phyloP scores from a whole-genome alignment of 2,329 filamentous ascomycete species.

The Metarhizium sp. region DNA sequence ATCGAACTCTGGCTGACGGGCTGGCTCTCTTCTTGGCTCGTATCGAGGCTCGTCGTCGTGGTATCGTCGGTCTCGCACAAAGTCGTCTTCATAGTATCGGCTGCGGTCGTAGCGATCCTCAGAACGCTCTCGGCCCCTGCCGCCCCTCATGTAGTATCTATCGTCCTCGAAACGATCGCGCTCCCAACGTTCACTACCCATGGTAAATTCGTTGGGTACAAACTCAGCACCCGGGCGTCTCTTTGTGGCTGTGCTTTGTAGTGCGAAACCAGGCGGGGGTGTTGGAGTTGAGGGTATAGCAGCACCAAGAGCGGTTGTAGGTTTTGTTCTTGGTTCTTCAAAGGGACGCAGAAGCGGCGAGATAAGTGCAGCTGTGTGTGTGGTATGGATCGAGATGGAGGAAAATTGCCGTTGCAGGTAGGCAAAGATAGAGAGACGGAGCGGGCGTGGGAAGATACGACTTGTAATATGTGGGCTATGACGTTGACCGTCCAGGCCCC shows the following conservation, averaged over 20 bases:
- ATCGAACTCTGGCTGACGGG: conserved; percentile 34
- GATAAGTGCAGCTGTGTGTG: neutral
- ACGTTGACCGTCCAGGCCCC: conserved; percentile 6
- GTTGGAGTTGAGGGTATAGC: neutral
- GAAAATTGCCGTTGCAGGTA: neutral
- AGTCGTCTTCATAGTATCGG: conserved; percentile 36
- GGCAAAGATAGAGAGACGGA: neutral
- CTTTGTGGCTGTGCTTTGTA: neutral
- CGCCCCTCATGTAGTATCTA: conserved; percentile 29
- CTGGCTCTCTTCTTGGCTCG: conserved; percentile 20
- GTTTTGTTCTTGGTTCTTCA: neutral
- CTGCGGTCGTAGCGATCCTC: conserved; percentile 41
- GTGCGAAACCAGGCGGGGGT: neutral
- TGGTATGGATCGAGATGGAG: neutral
- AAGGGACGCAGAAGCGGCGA: neutral
- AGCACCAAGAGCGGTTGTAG: neutral
- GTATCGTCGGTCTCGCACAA: conserved; percentile 40
- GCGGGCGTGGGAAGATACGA: neutral
- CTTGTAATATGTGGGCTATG: conserved; percentile 3
- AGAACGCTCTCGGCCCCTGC: conserved; percentile 34
- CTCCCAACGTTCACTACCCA: conserved; percentile 39
- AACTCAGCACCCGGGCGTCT: neutral
- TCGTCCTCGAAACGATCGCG: conserved; percentile 47
- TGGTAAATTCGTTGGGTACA: conserved; percentile 6
- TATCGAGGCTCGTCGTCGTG: conserved; percentile 45